Base-by-base conservation (phyloP, 176 grass and related monocot genomes). In the Carex littledalei region DNA sequence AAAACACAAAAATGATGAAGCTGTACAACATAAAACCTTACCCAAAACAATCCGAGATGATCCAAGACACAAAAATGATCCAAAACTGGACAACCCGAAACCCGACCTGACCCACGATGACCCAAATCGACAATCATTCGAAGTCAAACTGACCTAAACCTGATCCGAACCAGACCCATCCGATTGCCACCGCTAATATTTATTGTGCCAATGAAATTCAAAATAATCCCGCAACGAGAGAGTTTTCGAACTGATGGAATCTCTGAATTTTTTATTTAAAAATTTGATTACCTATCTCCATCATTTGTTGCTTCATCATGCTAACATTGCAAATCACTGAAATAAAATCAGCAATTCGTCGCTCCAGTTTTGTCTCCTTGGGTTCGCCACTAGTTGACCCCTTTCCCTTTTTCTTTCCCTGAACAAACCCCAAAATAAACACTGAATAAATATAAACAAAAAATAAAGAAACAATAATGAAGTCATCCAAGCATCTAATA, bases 281-380 rank as follows among this genome's bases (percentile, higher is more conserved):
- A 39, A 34, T 55, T 85, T 84, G 59, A 60, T 90, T 93, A 93
- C 95, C 95, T 86, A 98, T 98, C 92, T 98, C 95, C 86, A 93
- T 88, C 95, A 98, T 98, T 91, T 98, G 95, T 63, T 98, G 95
- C 82, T 90, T 98, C 95, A 98, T 94, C 95, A 98, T 98, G 86
- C 82, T 90, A 66, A 98, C 91, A 87, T 93, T 93, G 85, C 92
- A 98, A 56, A 98, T 91, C 74, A 98, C 84, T 29, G 95, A 98
- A 77, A 98, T 89, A 89, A 98, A 98, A 21, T 91, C 80, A 4
- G 91, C 91, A 86, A 91, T 91, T 76, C 81, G 78, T 53, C 79
- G 81, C 83, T 98, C 95, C 81, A 98, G 91, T 84, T 94, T 93
- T 75, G 95, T 94, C 63, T 86, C 84, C 88, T 85, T 94, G 81